Base-by-base conservation (phyloP, 306 rosid species). In the Begonia fuchsioides region DNA sequence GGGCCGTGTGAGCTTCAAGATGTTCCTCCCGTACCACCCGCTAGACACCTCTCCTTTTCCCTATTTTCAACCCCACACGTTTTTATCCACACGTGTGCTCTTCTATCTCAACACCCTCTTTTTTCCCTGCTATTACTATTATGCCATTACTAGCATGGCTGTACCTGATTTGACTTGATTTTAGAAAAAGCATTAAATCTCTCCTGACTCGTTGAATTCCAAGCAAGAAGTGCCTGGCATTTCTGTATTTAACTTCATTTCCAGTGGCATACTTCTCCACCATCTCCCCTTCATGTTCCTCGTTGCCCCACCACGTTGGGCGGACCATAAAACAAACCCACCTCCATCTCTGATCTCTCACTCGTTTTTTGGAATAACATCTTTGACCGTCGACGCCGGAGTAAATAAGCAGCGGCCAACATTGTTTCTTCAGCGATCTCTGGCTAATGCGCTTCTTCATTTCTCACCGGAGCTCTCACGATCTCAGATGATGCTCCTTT, bases 11-110 rank as follows among this genome's bases (percentile, higher is more conserved):
- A 19, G 58, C 49, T 57, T 38, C 51, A 59, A 61, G 68, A 63
- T 78, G 84, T 73, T 73, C 62, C 73, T 68, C 62, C 59, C 68
- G 77, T 76, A 71, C 76, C 15, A 41, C 77, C 68, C 35, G 7
- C 35, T 4, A 26, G 1, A 26, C 84, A 71, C 12, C 50, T 5
- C 54, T 20, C 32, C 16, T 55, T 46, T n/a, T 32, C 12, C 49
- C 54, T 43, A 56, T 41, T 51, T 55, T 26, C 35, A 26, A 0
- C 35, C 67, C 39, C 62, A 46, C 73, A 68, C 73, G 67, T 53
- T 63, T 72, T 15, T 46, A 43, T 16, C 59, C 73, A 56, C 81
- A 66, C 81, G 75, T 51, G 58, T 61, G 63, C 12, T 56, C 46
- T 43, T 55, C 10, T 57, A 35, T 18, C 13, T 57, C 69, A 18